Evolutionary conservation across 2,329 filamentous ascomycete species (phyloP).

Genomic region (Ophiostoma ulmi): DNA sequence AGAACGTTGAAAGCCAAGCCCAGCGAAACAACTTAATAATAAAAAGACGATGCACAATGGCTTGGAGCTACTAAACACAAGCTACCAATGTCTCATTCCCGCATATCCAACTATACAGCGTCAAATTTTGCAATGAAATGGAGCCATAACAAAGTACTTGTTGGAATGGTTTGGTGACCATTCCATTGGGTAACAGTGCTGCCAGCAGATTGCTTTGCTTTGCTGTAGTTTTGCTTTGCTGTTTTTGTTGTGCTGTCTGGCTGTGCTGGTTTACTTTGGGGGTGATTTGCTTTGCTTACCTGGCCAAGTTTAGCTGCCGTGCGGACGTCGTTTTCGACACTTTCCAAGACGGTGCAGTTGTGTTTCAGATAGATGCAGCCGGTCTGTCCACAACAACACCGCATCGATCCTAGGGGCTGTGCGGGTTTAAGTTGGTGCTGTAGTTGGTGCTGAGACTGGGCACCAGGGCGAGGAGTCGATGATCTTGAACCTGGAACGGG

Average conservation of each 20-base stretch:
- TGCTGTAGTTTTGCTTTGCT: too few relatives aligned
- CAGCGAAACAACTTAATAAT: not conserved
- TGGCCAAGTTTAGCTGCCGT: slow-evolving; percentile 84
- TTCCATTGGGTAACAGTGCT: not conserved
- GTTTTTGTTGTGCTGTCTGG: not conserved
- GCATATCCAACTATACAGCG: slow-evolving; percentile 8
- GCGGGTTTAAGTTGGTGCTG: slow-evolving; percentile 30
- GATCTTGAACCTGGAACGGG: slow-evolving; percentile 12
- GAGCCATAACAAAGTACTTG: not conserved
- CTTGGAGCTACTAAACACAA: not conserved
- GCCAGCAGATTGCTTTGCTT: not conserved
- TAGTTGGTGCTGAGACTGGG: not conserved
- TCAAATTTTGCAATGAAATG: slow-evolving; percentile 27
- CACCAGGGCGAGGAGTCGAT: not conserved
- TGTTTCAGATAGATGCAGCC: slow-evolving; percentile 77
- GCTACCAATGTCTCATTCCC: slow-evolving; percentile 5
- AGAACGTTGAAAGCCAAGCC: not conserved
- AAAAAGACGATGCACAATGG: not conserved
- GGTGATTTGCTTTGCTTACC: slow-evolving; percentile 53
- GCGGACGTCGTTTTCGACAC: slow-evolving; percentile 80
- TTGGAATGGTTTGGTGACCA: not conserved
- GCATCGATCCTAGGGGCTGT: slow-evolving; percentile 36
- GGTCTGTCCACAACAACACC: slow-evolving; percentile 79
- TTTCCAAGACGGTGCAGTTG: slow-evolving; percentile 71
- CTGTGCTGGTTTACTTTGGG: not conserved